A percentile compares a stretch with the other conserved stretches of the same genome.
Conservation (phyloP, 768 basidiomycete species). For the Tylopilus subfusipes region DNA sequence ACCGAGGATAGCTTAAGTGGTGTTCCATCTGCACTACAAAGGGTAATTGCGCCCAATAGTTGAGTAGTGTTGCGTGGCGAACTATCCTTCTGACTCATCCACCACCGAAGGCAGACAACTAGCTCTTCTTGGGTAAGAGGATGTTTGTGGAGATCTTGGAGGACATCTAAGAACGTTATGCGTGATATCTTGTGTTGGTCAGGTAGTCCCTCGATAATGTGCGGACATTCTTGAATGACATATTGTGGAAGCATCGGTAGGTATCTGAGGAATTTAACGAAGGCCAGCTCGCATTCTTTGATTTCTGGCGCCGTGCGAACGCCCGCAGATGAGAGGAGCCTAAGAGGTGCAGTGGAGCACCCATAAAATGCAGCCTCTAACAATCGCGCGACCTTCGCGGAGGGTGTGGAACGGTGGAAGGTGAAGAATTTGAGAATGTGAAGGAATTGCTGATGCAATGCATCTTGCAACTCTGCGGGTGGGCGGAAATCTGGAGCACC, state of each 20-base stretch:
- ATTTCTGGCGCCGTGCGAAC: constrained; percentile 61
- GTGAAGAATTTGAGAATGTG: constrained; percentile 57
- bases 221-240: too few species aligned
- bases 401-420: constrained; percentile 53
- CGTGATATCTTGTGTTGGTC: too few species aligned
- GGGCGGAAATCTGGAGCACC: neutral
- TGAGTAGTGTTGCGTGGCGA: too few species aligned
- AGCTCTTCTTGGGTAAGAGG: too few species aligned
- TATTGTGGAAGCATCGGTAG: constrained; percentile 70
- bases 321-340: constrained; percentile 25
- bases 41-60: too few species aligned
- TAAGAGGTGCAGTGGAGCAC: constrained; percentile 35
- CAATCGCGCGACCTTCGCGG: constrained; percentile 60
- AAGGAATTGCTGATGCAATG: constrained; percentile 58
- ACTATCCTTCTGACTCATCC: too few species aligned
- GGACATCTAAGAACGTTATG: too few species aligned
- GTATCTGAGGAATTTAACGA: constrained; percentile 68
- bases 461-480: neutral
- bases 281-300: constrained; percentile 62
- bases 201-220: too few species aligned
- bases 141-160: too few species aligned
- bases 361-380: constrained; percentile 77
- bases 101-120: too few species aligned
- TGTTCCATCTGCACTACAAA: too few species aligned
- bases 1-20: too few species aligned